Evolutionary conservation across 2,329 filamentous ascomycete species (phyloP), one percentile per base, ranked within the genome.

Genomic region (Neurospora crassa): DNA sequence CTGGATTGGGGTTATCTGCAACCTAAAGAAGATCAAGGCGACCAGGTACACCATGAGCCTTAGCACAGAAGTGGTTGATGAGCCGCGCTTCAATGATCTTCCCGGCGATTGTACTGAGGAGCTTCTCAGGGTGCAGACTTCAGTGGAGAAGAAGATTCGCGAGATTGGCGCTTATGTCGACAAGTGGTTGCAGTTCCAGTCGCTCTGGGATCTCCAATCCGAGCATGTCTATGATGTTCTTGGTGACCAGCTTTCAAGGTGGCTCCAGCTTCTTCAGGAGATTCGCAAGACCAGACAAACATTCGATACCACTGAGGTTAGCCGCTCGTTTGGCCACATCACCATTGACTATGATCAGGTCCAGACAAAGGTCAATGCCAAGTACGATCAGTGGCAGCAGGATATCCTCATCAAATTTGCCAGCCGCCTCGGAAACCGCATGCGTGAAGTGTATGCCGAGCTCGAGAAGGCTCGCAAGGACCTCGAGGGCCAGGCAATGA

Each of bases 311-410:
- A 96, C 95, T 10, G 96, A 97, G 79, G 93, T 96, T 74, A 96
- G 91, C 80, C 91, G 92, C 47, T 92, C 91, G 1, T 99, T 99
- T 79, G 96, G 96, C 5, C 95, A 97, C 80, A 90, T 98, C 70
- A 93, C 92, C 4, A 94, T 99, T 78, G 95, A 99, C 80, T 99
- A 99, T 78, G 96, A 98, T 77, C 96, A 99, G 81, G 96, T 99
- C 0, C 96, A 99, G 81, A 93, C 95, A 71, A 97, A 97, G 81
- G 96, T 99, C 80, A 99, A 98, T 78, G 93, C 94, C 77, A 99
- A 98, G 80, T 99, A 99, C 79, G 96, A 99, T 79, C 95, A 98
- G 80, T 99, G 96, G 96, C 96, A 99, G 80, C 93, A 97, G 77
- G 96, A 99, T 75, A 97, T 99, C 70, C 85, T 98, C 45, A 88